Evolutionary conservation across 139 green algal species (phyloP).

Genomic region (Desmodesmus armatus): DNA sequence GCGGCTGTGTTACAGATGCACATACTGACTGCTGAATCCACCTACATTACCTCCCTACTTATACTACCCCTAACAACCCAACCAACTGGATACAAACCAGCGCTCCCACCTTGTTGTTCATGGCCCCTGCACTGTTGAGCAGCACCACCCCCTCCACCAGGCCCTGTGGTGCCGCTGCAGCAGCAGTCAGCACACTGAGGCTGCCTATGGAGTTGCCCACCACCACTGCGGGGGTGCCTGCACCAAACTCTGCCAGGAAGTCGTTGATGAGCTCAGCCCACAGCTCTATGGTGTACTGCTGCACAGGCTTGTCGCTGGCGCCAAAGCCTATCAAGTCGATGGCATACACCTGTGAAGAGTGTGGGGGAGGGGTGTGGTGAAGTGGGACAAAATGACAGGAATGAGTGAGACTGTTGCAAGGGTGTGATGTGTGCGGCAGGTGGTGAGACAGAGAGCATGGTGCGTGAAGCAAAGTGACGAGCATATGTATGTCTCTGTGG

Average conservation of each 20-base stretch:
- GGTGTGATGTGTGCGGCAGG: neutral
- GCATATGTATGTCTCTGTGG: too few species aligned
- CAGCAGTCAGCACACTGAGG: constrained; percentile 76
- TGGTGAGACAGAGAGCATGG: neutral
- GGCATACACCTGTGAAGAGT: constrained; percentile 86
- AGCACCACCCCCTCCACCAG: constrained; percentile 39
- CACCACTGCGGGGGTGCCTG: constrained; percentile 63
- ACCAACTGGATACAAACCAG: too few species aligned
- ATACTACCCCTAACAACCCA: too few species aligned
- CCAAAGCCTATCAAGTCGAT: constrained; percentile 88
- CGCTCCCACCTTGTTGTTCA: constrained; percentile 35
- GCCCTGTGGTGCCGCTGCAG: neutral
- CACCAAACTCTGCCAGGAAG: constrained; percentile 79
- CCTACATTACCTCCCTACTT: too few species aligned
- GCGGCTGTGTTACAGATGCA: too few species aligned
- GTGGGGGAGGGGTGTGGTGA: too few species aligned
- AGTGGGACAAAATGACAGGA: neutral
- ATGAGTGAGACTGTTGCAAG: neutral
- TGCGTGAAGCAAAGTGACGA: too few species aligned
- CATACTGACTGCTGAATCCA: too few species aligned
- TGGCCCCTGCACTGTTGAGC: constrained; percentile 38
- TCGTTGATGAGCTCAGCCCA: constrained; percentile 71
- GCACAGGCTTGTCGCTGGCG: constrained; percentile 69
- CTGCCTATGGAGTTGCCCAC: constrained; percentile 90
- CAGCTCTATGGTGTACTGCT: constrained; percentile 71